Percentiles rank a stretch among this genome's conserved stretches.
Conservation (phyloP, 805 yeast genomes). For the Suhomyces emberorum region DNA sequence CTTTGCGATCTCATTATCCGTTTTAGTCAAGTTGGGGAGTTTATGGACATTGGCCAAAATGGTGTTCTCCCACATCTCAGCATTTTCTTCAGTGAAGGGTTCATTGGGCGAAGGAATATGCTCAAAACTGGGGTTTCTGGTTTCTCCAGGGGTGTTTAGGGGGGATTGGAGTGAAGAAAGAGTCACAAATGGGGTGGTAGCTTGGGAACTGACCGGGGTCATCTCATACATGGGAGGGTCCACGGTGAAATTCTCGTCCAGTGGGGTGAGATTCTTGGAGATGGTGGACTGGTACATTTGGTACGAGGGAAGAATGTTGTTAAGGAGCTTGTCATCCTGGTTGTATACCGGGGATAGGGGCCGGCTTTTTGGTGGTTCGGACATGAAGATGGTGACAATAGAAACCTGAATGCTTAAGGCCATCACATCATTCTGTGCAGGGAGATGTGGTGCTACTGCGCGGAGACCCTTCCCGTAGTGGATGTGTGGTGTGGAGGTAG, state of each 20-base stretch:
- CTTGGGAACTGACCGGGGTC: slow-evolving; percentile 11
- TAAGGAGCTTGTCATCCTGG: slow-evolving; percentile 25
- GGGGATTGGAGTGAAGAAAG: slow-evolving; percentile 8
- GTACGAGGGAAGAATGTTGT: slow-evolving; percentile 42
- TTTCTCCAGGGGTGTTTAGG: slow-evolving; percentile 5
- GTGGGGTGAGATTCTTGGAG: slow-evolving; percentile 33
- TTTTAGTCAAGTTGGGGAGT: slow-evolving; percentile 29
- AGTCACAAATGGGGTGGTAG: slow-evolving; percentile 6
- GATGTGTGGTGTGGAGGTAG: too few relatives aligned
- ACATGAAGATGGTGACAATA: background rate
- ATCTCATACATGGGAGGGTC: slow-evolving; percentile 38
- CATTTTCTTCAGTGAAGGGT: slow-evolving; percentile 22
- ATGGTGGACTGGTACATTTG: slow-evolving; percentile 44
- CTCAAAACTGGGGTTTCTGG: background rate
- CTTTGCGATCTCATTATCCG: slow-evolving; percentile 16
- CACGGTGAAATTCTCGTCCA: slow-evolving; percentile 36
- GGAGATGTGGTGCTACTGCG: too few relatives aligned
- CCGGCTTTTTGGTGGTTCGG: background rate
- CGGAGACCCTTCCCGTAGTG: too few relatives aligned
- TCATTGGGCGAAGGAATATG: slow-evolving; percentile 17
- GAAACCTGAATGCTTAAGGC: too few relatives aligned
- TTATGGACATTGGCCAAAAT: slow-evolving; percentile 42
- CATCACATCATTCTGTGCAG: too few relatives aligned
- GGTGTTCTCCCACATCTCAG: slow-evolving; percentile 33
- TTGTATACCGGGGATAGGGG: slow-evolving; percentile 9